Conservation (phyloP, 2,329 filamentous ascomycete genomes). For the Penicillium sp. region DNA sequence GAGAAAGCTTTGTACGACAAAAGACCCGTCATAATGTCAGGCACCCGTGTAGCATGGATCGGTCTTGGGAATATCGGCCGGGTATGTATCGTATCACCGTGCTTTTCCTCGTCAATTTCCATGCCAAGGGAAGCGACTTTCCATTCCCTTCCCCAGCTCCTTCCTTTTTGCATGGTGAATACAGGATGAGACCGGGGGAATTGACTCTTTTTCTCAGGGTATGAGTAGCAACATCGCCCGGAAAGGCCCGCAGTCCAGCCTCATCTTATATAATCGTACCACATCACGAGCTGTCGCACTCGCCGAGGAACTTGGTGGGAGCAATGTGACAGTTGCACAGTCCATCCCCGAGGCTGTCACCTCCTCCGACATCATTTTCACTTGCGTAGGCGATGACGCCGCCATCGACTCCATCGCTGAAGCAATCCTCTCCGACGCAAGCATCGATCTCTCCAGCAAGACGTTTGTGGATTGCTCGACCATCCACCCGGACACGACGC, state of each 20-base stretch:
- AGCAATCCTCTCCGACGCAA: slow-evolving; percentile 43
- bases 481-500: slow-evolving; percentile 74
- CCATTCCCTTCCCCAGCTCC: no score
- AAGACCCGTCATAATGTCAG: slow-evolving; percentile 18
- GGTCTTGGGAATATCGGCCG: slow-evolving; percentile 85
- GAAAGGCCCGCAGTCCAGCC: slow-evolving; percentile 63
- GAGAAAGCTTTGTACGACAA: background rate
- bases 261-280: slow-evolving; percentile 78
- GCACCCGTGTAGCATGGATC: slow-evolving; percentile 62
- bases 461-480: slow-evolving; percentile 84
- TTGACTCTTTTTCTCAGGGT: slow-evolving; percentile 46
- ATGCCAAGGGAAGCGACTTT: slow-evolving; percentile 6
- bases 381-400: slow-evolving; percentile 71
- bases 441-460: slow-evolving; percentile 59
- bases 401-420: slow-evolving; percentile 61
- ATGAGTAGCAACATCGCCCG: slow-evolving; percentile 79
- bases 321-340: slow-evolving; percentile 55
- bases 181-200: no score
- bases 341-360: slow-evolving; percentile 61
- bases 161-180: no score
- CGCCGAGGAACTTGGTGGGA: slow-evolving; percentile 52
- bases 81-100: slow-evolving; percentile 44
- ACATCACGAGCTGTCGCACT: slow-evolving; percentile 59
- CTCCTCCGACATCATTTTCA: slow-evolving; percentile 70
- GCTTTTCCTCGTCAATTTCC: background rate